Evolutionary conservation across 2,329 filamentous ascomycete genomes (phyloP).

Genomic region (Aaosphaeria pasadenensis): DNA sequence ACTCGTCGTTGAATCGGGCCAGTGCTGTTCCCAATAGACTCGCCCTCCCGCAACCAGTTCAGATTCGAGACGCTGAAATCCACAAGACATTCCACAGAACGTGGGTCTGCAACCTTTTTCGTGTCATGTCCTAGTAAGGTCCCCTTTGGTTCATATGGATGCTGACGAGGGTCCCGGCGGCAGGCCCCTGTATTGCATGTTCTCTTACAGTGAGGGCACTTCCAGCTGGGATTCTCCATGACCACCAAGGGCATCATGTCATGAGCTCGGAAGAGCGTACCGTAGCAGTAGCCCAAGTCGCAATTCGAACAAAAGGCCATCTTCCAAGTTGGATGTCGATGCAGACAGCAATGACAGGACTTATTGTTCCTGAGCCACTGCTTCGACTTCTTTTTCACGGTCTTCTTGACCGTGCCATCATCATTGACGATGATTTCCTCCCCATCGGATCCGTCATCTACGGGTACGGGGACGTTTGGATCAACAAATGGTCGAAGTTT

Average conservation of each 20-base stretch:
- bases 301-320: slow-evolving; percentile 79
- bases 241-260: slow-evolving; percentile 82
- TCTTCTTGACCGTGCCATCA: slow-evolving; percentile 61
- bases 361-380: slow-evolving; percentile 50
- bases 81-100: slow-evolving; percentile 85
- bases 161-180: slow-evolving; percentile 64
- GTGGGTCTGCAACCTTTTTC: slow-evolving; percentile 80
- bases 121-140: slow-evolving; percentile 91
- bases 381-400: slow-evolving; percentile 57
- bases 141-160: slow-evolving; percentile 80
- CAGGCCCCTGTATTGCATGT: slow-evolving; percentile 88
- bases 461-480: slow-evolving; percentile 60
- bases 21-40: slow-evolving; percentile 42
- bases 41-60: slow-evolving; percentile 67
- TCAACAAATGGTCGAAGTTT: slow-evolving; percentile 78
- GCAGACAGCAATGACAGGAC: slow-evolving; percentile 78
- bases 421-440: slow-evolving; percentile 61
- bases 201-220: slow-evolving; percentile 80
- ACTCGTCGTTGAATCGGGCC: slow-evolving; percentile 47
- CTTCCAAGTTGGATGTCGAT: slow-evolving; percentile 79
- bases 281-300: slow-evolving; percentile 80
- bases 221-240: slow-evolving; percentile 79
- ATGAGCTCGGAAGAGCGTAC: slow-evolving; percentile 86
- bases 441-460: slow-evolving; percentile 46
- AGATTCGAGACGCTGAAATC: slow-evolving; percentile 90